Evolutionary conservation across 2,329 filamentous ascomycete genomes (phyloP).

Genomic region (Scedosporium boydii): DNA sequence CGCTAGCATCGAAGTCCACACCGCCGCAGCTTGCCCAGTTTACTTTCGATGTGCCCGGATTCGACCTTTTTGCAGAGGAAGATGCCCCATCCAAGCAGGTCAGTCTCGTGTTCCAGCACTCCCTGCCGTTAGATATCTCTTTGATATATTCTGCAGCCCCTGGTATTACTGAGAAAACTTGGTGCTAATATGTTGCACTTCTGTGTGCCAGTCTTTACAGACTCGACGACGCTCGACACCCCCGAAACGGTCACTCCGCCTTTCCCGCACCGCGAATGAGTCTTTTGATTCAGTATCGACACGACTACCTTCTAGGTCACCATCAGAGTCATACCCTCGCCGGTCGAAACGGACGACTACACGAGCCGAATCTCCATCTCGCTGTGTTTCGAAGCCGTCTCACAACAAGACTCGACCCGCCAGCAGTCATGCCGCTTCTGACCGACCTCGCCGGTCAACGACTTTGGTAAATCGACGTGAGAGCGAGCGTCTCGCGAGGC

Average conservation of each 20-base stretch:
- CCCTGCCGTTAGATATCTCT: neutral
- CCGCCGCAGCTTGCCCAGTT: constrained; percentile 71
- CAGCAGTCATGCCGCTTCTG: constrained; percentile 15
- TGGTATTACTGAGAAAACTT: neutral
- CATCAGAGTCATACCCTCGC: constrained; percentile 22
- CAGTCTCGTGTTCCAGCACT: neutral
- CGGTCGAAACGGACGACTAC: constrained; percentile 18
- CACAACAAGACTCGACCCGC: neutral
- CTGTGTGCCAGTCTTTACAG: neutral
- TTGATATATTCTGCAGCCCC: neutral
- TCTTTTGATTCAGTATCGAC: constrained; percentile 6
- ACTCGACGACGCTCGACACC: constrained; percentile 5
- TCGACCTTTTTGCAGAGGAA: constrained; percentile 27
- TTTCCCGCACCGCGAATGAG: neutral
- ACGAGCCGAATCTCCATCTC: constrained; percentile 18
- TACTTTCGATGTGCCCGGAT: constrained; percentile 58
- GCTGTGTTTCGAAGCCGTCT: constrained; percentile 4
- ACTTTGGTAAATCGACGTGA: constrained; percentile 15
- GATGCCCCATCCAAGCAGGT: constrained; percentile 20
- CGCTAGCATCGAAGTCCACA: constrained; percentile 72
- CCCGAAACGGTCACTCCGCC: neutral
- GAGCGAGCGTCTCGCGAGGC: constrained; percentile 5
- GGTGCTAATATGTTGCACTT: neutral
- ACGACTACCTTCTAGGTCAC: constrained; percentile 22
- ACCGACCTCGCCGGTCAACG: constrained; percentile 25